These are phyloP conservation scores for Emergomyces orientalis DNA, from an alignment of 2,329 filamentous ascomycete species.

Conservation along the genomic window DNA sequence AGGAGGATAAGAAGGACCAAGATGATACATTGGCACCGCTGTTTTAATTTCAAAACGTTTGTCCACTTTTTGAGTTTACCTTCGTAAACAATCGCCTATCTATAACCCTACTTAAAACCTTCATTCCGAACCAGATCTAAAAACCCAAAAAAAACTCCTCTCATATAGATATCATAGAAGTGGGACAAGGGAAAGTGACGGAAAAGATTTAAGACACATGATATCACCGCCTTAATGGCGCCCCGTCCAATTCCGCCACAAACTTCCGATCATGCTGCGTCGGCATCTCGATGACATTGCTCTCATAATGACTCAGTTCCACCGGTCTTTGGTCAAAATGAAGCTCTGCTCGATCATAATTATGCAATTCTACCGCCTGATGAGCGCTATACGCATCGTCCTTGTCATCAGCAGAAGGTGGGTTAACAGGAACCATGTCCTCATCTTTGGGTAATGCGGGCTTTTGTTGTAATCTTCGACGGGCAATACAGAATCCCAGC, in stretches of 20 bases:
- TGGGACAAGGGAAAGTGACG: neutral
- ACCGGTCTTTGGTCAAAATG: neutral
- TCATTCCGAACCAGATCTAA: neutral
- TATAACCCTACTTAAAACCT: neutral
- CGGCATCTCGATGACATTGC: constrained; percentile 3
- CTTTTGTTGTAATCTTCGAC: neutral
- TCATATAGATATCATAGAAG: neutral
- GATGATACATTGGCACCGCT: neutral
- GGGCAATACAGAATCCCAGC: constrained; percentile 1
- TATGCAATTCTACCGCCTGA: neutral
- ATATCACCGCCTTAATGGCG: neutral
- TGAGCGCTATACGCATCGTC: neutral
- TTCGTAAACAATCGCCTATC: neutral
- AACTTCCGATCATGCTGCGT: neutral
- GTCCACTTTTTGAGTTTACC: neutral
- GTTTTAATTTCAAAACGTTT: neutral
- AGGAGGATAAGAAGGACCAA: neutral
- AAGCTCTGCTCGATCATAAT: neutral
- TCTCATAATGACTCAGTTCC: constrained; percentile 1
- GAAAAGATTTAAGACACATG: neutral
- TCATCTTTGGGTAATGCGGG: neutral
- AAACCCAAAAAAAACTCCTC: neutral
- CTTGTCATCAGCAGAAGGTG: neutral
- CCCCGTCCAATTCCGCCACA: constrained; percentile 5
- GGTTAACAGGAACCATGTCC: neutral